phyloP scores from a whole-genome alignment of 352 stramenopile species.

The Phytophthora sp. region DNA sequence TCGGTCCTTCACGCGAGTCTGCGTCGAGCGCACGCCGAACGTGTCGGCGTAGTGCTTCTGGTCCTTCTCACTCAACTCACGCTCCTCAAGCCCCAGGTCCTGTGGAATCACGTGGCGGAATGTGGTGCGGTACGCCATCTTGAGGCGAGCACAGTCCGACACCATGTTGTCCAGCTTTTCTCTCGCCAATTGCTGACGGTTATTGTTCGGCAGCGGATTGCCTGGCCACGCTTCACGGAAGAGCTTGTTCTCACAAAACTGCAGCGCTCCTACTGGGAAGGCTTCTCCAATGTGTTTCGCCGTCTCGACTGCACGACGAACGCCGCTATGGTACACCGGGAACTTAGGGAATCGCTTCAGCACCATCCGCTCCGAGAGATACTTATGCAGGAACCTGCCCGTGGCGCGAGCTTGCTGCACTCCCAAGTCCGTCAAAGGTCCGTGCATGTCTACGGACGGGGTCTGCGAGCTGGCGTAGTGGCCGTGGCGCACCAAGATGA shows the following conservation, averaged over 20 bases:
- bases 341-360: constrained; percentile 67
- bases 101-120: constrained; percentile 74
- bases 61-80: constrained; percentile 53
- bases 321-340: constrained; percentile 64
- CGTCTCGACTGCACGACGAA: constrained; percentile 59
- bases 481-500: constrained; percentile 72
- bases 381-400: constrained; percentile 58
- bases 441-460: constrained; percentile 55
- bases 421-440: constrained; percentile 62
- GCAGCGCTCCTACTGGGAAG: constrained; percentile 42
- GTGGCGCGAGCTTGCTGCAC: constrained; percentile 53
- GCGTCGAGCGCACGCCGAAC: constrained; percentile 46
- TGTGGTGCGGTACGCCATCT: constrained; percentile 66
- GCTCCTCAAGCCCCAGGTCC: constrained; percentile 58
- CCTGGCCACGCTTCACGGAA: constrained; percentile 73
- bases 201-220: constrained; percentile 65
- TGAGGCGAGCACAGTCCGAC: constrained; percentile 65
- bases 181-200: constrained; percentile 65
- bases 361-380: constrained; percentile 51
- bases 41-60: constrained; percentile 58
- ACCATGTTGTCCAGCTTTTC: constrained; percentile 83
- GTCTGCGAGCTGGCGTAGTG: constrained; percentile 64
- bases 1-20: constrained; percentile 46
- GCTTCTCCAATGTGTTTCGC: constrained; percentile 48
- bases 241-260: constrained; percentile 71